Evolutionary conservation across 2,329 filamentous ascomycete genomes (phyloP), one percentile per base, ranked within the genome.

Genomic region (Tolypocladium endophyticum): DNA sequence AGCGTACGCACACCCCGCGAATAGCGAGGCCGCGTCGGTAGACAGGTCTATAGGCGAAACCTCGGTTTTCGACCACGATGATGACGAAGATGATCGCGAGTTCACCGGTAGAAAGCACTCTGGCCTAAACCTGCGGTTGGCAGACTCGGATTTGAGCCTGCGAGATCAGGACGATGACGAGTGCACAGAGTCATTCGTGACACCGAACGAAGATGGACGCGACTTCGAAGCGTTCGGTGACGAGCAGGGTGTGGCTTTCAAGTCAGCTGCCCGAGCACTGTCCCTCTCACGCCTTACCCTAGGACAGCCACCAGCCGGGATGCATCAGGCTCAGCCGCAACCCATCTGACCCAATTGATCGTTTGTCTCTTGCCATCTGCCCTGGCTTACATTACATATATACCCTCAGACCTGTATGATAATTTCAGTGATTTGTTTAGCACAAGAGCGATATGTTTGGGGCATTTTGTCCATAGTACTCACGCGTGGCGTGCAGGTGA

Each of bases 221-320:
- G 73, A 64, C 30, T 76, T 74, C 57, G 75, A 74, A 3, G 74
- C 66, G 4, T 77, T 76, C 61, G 74, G 74, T 1, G 77, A 76
- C 33, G 73, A 73, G 25, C 72, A 74, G 56, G 71, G 73, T 12
- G 66, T 71, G 25, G 72, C 70, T 54, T 71, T 73, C 57, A 80
- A 81, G 62, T 83, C 76, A 68, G 83, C 85, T 1, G 83, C 83
- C 28, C 81, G 83, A 63, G 87, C 84, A 52, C 77, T 90, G 67
- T 89, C 83, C 35, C 75, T 88, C 14, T 83, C 83, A 61, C 82
- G 84, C 67, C 70, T 87, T 65, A 86, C 83, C 1, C 72, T 81
- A 64, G 74, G 62, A 16, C 67, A 59, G 56, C 55, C 63, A 20
- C 63, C 64, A 47, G 36, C 73, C 38, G 50, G 50, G 11, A 60